Percentiles rank a stretch among this genome's conserved stretches.
Conservation (phyloP, 2,329 filamentous ascomycete species). For the Juglanconis sp. region DNA sequence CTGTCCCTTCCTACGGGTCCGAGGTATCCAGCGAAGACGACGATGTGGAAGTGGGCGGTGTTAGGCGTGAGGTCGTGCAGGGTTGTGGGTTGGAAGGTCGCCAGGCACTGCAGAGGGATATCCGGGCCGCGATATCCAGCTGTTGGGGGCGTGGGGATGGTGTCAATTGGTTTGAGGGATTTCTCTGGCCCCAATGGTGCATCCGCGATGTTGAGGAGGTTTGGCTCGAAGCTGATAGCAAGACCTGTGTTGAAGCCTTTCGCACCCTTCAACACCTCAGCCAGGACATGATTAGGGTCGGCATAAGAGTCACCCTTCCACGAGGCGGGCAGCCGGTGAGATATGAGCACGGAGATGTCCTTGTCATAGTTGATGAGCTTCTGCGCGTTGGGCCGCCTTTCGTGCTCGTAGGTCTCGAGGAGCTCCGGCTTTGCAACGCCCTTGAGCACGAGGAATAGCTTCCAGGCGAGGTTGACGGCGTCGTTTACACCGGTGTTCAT, state of each 20-base stretch:
- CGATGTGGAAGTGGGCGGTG: not conserved
- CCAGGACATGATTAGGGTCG: slow-evolving; percentile 45
- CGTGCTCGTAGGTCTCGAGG: slow-evolving; percentile 36
- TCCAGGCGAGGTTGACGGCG: slow-evolving; percentile 48
- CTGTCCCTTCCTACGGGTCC: not conserved
- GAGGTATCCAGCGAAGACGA: not conserved
- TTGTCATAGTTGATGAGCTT: slow-evolving; percentile 39
- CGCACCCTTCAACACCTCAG: slow-evolving; percentile 54
- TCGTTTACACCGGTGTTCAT: slow-evolving; percentile 58
- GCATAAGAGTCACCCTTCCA: slow-evolving; percentile 38
- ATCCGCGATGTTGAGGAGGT: slow-evolving; percentile 40
- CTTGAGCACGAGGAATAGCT: slow-evolving; percentile 32
- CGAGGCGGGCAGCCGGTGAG: slow-evolving; percentile 35
- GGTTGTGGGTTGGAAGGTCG: not conserved
- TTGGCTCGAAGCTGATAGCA: slow-evolving; percentile 52
- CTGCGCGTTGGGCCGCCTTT: slow-evolving; percentile 34
- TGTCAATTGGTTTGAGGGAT: not conserved
- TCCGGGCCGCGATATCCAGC: not conserved
- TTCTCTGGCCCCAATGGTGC: not conserved
- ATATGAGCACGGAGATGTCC: slow-evolving; percentile 36
- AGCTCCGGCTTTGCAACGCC: slow-evolving; percentile 28
- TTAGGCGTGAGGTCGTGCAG: not conserved
- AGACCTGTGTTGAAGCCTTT: slow-evolving; percentile 60
- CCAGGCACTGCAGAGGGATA: not conserved
- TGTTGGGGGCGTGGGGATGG: not conserved